Evolutionary conservation across 1,139 yeast genomes (phyloP).

Genomic region (Pichia inconspicua): DNA sequence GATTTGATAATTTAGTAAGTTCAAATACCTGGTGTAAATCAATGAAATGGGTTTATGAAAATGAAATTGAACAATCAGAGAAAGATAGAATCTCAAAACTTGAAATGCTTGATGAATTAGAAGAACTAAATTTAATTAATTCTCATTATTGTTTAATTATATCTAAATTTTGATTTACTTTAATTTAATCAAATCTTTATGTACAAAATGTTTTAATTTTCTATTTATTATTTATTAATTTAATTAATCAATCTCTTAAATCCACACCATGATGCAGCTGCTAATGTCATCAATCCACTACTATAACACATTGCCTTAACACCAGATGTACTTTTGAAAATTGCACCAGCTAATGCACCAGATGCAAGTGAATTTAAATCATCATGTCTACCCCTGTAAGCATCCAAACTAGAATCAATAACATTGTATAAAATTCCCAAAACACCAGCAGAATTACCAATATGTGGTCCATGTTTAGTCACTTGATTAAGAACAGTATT

Average conservation of each 20-base stretch:
- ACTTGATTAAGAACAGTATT: slow-evolving; percentile 87
- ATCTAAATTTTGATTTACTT: slow-evolving; percentile 15
- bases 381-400: slow-evolving; percentile 82
- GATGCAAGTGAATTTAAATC: slow-evolving; percentile 75
- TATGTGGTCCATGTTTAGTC: slow-evolving; percentile 90
- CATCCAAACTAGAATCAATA: slow-evolving; percentile 72
- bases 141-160: slow-evolving; percentile 63
- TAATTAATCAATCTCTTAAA: slow-evolving; percentile 43
- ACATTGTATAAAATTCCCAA: slow-evolving; percentile 83
- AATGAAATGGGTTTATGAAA: slow-evolving; percentile 52
- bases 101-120: slow-evolving; percentile 84
- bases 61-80: slow-evolving; percentile 48
- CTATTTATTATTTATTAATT: not conserved
- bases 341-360: slow-evolving; percentile 89
- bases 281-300: slow-evolving; percentile 77
- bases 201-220: not conserved
- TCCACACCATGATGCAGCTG: slow-evolving; percentile 92
- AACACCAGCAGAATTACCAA: slow-evolving; percentile 94
- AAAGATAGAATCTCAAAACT: slow-evolving; percentile 46
- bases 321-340: slow-evolving; percentile 83
- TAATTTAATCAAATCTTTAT: not conserved
- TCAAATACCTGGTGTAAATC: slow-evolving; percentile 37
- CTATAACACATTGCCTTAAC: slow-evolving; percentile 82
- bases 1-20: slow-evolving; percentile 24
- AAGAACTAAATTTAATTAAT: slow-evolving; percentile 68